Conservation (phyloP, 2,329 filamentous ascomycete genomes). For the Ophiostoma triangulosporum region DNA sequence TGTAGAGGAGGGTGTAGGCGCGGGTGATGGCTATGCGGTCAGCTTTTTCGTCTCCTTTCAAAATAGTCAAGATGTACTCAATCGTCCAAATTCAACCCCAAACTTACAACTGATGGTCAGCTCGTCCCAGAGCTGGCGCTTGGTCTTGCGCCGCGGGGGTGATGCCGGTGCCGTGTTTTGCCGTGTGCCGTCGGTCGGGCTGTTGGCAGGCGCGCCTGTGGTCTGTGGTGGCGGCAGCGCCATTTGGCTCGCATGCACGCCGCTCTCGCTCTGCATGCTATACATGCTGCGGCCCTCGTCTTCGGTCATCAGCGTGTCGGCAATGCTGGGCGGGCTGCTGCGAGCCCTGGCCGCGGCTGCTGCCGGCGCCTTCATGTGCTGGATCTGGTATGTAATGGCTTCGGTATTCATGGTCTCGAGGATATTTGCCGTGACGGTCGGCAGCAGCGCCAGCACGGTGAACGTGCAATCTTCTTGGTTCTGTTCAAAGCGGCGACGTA, state of each 20-base stretch:
- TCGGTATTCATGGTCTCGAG: conserved; percentile 82
- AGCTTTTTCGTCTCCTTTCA: background rate
- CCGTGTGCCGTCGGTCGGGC: background rate
- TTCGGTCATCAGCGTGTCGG: conserved; percentile 62
- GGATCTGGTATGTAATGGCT: conserved; percentile 81
- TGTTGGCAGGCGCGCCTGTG: background rate
- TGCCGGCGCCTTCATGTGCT: conserved; percentile 65
- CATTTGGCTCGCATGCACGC: conserved; percentile 69
- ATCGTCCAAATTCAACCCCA: no score
- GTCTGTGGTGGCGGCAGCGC: conserved; percentile 32
- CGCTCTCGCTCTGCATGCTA: conserved; percentile 70
- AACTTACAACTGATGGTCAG: conserved; percentile 81
- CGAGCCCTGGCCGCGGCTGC: conserved; percentile 28
- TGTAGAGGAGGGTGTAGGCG: conserved; percentile 85
- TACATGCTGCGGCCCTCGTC: conserved; percentile 67
- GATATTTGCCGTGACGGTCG: conserved; percentile 81
- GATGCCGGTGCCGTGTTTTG: conserved; percentile 15
- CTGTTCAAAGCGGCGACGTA: conserved; percentile 92
- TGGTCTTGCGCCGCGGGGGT: conserved; percentile 46
- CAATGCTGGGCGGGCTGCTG: conserved; percentile 43
- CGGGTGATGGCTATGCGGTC: conserved; percentile 60
- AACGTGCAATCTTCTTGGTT: conserved; percentile 99
- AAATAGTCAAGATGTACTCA: no score
- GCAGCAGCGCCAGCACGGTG: conserved; percentile 88
- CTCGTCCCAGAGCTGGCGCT: conserved; percentile 93